Evolutionary conservation across 2,329 filamentous ascomycete genomes (phyloP).

Genomic region (Apiospora kogelbergensis): DNA sequence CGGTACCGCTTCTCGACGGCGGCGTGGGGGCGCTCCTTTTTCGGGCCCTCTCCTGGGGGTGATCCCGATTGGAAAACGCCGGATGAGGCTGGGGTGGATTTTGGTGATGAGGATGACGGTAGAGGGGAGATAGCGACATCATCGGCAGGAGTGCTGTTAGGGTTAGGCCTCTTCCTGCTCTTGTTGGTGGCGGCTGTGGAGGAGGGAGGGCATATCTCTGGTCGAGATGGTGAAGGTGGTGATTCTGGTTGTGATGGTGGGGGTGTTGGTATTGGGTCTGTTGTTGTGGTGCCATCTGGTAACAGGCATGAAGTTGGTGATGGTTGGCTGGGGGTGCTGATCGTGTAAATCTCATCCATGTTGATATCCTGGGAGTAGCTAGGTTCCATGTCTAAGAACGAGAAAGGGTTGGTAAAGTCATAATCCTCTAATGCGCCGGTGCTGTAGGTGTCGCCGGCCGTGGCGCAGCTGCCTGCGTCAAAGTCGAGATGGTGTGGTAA

Average conservation of each 20-base stretch:
- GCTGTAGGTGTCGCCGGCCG: background rate
- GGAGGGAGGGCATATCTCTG: background rate
- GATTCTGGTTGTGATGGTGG: background rate
- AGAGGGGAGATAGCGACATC: background rate
- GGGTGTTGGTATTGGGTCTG: background rate
- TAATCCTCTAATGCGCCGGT: background rate
- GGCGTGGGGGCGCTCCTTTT: background rate
- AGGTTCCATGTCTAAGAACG: background rate
- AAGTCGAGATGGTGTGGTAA: background rate
- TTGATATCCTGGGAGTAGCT: background rate
- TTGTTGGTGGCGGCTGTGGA: background rate
- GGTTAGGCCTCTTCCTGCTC: background rate
- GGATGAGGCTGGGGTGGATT: background rate
- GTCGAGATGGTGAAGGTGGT: background rate
- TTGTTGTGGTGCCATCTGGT: background rate
- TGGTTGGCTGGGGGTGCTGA: background rate
- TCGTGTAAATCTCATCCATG: background rate
- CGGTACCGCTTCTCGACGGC: constrained; percentile 4
- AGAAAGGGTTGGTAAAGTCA: background rate
- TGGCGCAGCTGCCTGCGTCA: background rate
- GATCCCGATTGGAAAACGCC: background rate
- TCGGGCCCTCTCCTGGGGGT: background rate
- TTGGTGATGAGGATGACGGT: background rate
- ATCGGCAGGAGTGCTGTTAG: background rate
- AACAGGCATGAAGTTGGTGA: background rate